Percentiles rank a stretch among this genome's conserved stretches.
These are phyloP conservation scores for Litsea cubeba DNA, from an alignment of 164 flowering plant species.

Conservation along the genomic window DNA sequence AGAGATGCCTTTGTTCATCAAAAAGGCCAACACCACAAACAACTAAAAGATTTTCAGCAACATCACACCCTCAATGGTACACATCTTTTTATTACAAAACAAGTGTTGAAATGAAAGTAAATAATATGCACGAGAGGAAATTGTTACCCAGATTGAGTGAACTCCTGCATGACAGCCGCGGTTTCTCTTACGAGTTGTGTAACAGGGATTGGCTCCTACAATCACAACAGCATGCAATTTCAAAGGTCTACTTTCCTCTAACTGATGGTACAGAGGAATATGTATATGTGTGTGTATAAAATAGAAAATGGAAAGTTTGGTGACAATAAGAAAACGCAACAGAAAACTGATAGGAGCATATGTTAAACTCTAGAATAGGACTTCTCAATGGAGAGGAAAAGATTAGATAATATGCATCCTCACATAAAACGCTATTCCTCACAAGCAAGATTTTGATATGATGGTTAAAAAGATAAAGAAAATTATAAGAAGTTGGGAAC, in stretches of 20 bases:
- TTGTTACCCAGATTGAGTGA: conserved; percentile 94
- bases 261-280: neutral
- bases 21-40: neutral
- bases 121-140: neutral
- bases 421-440: too few species aligned
- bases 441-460: too few species aligned
- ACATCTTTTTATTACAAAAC: neutral
- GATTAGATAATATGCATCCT: neutral
- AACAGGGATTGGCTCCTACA: conserved; percentile 86
- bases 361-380: neutral
- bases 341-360: neutral
- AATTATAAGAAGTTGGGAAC: too few species aligned
- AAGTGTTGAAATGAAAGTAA: neutral
- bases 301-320: neutral
- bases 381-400: too few species aligned
- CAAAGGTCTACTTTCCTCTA: neutral
- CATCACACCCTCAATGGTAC: neutral
- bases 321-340: neutral
- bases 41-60: neutral
- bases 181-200: conserved; percentile 96
- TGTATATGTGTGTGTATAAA: neutral
- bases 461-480: too few species aligned
- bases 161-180: conserved; percentile 98
- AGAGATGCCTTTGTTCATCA: neutral
- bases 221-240: conserved; percentile 5